Conservation (phyloP, 495 filamentous ascomycete genomes). For the Neurospora sp. region DNA sequence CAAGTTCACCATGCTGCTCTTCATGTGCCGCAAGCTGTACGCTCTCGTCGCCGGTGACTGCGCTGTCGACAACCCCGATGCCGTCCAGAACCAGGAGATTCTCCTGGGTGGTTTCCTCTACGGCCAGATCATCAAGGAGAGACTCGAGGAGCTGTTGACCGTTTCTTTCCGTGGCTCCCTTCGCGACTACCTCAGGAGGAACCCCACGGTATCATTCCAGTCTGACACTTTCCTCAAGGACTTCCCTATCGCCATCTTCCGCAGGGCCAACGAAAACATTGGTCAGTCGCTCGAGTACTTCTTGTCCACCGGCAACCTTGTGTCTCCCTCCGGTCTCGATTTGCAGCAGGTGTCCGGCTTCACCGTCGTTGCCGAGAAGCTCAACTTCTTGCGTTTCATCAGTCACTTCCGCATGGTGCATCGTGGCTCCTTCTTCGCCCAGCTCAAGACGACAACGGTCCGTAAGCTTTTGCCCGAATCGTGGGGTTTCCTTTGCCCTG, state of each 20-base stretch:
- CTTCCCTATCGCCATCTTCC: conserved; percentile 65
- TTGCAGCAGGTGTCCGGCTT: conserved; percentile 90
- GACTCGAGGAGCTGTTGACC: conserved; percentile 76
- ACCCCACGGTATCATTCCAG: conserved; percentile 52
- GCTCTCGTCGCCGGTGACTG: conserved; percentile 87
- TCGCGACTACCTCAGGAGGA: conserved; percentile 62
- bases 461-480: conserved; percentile 91
- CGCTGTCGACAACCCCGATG: conserved; percentile 87
- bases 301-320: conserved; percentile 87
- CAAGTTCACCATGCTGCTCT: conserved; percentile 89
- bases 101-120: conserved; percentile 88
- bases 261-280: conserved; percentile 75
- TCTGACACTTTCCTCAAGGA: conserved; percentile 65
- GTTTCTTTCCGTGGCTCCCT: conserved; percentile 48
- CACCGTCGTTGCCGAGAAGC: conserved; percentile 94
- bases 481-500: conserved; percentile 94
- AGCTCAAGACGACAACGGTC: conserved; percentile 93
- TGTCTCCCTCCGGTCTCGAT: conserved; percentile 84
- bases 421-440: conserved; percentile 95
- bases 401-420: conserved; percentile 99
- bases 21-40: conserved; percentile 95
- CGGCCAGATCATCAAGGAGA: conserved; percentile 90
- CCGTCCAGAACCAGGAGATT: conserved; percentile 88
- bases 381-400: conserved; percentile 98
- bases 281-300: conserved; percentile 86